phyloP scores from a whole-genome alignment of 371 early-diverging fungal genomes.

The Umbelopsis sp. region DNA sequence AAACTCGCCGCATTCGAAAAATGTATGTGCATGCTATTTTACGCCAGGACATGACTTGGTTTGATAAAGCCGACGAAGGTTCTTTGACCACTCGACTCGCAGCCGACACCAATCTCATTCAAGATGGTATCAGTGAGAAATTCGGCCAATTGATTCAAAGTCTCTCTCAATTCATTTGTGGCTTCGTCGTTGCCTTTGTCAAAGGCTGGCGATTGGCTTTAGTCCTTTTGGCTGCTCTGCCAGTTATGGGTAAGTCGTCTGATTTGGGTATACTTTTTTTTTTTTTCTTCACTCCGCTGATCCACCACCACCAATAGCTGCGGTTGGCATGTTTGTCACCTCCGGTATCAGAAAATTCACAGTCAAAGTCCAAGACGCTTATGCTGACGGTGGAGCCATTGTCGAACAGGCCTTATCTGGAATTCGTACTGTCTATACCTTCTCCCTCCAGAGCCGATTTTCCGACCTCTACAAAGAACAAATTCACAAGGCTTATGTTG shows the following conservation, averaged over 20 bases:
- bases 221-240: slow-evolving; percentile 69
- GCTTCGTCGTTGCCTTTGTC: slow-evolving; percentile 77
- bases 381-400: slow-evolving; percentile 77
- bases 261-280: too few relatives aligned
- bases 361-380: slow-evolving; percentile 48
- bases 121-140: slow-evolving; percentile 84
- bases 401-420: slow-evolving; percentile 82
- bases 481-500: slow-evolving; percentile 46
- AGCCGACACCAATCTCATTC: slow-evolving; percentile 67
- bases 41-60: slow-evolving; percentile 84
- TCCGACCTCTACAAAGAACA: slow-evolving; percentile 54
- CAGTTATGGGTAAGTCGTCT: slow-evolving; percentile 36
- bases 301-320: neutral
- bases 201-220: slow-evolving; percentile 80
- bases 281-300: neutral
- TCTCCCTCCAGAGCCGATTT: slow-evolving; percentile 71
- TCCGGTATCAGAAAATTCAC: slow-evolving; percentile 48
- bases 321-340: slow-evolving; percentile 52
- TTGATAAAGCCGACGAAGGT: slow-evolving; percentile 62
- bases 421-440: slow-evolving; percentile 81
- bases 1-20: slow-evolving; percentile 55
- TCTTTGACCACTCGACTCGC: slow-evolving; percentile 65
- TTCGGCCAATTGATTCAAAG: slow-evolving; percentile 65
- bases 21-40: slow-evolving; percentile 69
- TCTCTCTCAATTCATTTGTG: slow-evolving; percentile 71